Percentiles rank a stretch among this genome's conserved stretches.
Conservation (phyloP, 805 yeast genomes). For the Clavispora vitiphila region DNA sequence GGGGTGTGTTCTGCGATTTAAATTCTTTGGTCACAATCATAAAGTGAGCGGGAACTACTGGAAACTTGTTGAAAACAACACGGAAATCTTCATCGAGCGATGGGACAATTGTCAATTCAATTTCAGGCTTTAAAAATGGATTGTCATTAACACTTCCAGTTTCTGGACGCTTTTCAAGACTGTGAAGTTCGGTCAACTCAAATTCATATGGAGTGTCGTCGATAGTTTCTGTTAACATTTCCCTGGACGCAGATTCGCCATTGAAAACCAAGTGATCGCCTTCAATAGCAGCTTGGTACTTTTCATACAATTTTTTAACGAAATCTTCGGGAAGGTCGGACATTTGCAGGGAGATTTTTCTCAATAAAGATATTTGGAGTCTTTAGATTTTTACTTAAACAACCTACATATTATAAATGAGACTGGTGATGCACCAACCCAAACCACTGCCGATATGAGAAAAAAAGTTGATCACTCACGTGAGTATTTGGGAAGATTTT, state of each 20-base stretch:
- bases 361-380: background rate
- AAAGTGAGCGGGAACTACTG: conserved; percentile 75
- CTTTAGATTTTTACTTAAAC: background rate
- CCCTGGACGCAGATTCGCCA: conserved; percentile 38
- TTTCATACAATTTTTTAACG: conserved; percentile 25
- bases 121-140: conserved; percentile 82
- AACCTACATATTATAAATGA: background rate
- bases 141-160: conserved; percentile 41
- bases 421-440: background rate
- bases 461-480: background rate
- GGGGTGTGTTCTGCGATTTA: conserved; percentile 65
- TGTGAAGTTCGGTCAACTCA: conserved; percentile 28
- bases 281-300: conserved; percentile 46
- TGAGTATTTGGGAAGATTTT: conserved; percentile 27
- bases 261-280: conserved; percentile 46
- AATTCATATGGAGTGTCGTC: conserved; percentile 14
- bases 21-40: conserved; percentile 73
- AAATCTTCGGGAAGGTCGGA: conserved; percentile 34
- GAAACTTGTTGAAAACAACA: conserved; percentile 80
- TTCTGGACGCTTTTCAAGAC: conserved; percentile 37
- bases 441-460: background rate
- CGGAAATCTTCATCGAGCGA: conserved; percentile 47
- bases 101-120: conserved; percentile 58
- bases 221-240: conserved; percentile 5
- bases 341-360: too few species aligned